phyloP scores from a whole-genome alignment of 176 grass and related monocot species.

The Chrysopogon serrulatus region DNA sequence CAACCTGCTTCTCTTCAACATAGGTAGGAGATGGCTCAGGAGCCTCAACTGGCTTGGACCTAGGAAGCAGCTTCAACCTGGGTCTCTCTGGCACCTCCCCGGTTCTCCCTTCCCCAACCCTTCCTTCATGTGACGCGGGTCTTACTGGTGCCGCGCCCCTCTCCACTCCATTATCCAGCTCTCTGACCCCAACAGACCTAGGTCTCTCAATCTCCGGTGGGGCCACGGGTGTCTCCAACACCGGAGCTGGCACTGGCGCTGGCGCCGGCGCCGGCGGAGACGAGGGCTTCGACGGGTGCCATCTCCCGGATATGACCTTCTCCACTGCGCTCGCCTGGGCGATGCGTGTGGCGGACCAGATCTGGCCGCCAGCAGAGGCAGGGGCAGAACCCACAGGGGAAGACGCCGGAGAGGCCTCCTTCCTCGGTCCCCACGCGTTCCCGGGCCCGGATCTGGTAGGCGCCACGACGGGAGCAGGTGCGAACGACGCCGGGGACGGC shows the following conservation, averaged over 20 bases:
- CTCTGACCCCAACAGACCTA: conserved; percentile 43
- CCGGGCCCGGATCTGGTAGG: conserved; percentile 51
- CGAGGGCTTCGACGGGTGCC: conserved; percentile 56
- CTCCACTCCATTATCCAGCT: conserved; percentile 40
- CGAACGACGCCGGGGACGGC: conserved; percentile 21
- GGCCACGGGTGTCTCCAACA: conserved; percentile 25
- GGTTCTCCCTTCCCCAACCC: conserved; percentile 35
- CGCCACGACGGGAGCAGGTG: background rate
- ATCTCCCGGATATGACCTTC: conserved; percentile 94
- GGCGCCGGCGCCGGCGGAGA: conserved; percentile 23
- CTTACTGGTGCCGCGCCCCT: conserved; percentile 36
- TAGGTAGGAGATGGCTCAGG: conserved; percentile 38
- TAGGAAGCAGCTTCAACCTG: conserved; percentile 80
- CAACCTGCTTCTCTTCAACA: conserved; percentile 73
- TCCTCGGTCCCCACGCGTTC: conserved; percentile 70
- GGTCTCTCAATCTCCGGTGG: conserved; percentile 46
- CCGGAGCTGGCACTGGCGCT: conserved; percentile 5
- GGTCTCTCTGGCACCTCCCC: conserved; percentile 55
- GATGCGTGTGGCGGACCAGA: conserved; percentile 78
- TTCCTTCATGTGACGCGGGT: conserved; percentile 65
- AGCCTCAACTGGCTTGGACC: conserved; percentile 60
- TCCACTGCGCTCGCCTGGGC: conserved; percentile 95
- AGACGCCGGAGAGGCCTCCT: conserved; percentile 32
- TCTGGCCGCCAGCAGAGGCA: conserved; percentile 26
- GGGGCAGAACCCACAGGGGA: conserved; percentile 21